phyloP scores from a whole-genome alignment of 305 asterid species.

The Fraxinus floribunda region DNA sequence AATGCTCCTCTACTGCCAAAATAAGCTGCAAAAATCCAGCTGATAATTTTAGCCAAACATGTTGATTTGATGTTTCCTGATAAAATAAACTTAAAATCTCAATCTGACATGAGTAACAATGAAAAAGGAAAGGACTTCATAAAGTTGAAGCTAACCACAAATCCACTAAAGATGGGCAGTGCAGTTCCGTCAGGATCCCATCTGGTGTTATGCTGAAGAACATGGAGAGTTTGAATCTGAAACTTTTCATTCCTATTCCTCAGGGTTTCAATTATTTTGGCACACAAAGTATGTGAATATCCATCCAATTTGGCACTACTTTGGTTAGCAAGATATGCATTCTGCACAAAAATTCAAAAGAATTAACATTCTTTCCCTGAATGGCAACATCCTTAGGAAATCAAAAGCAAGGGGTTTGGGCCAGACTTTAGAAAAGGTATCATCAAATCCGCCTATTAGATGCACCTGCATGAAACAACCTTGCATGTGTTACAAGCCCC shows the following conservation, averaged over 20 bases:
- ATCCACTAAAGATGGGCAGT: constrained; percentile 77
- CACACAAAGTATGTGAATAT: constrained; percentile 77
- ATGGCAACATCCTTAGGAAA: constrained; percentile 24
- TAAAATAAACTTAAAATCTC: constrained; percentile 11
- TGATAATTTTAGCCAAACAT: not conserved
- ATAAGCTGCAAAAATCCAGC: not conserved
- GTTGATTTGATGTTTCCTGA: not conserved
- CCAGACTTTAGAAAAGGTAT: constrained; percentile 61
- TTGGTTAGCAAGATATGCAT: constrained; percentile 27
- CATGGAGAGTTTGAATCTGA: constrained; percentile 72
- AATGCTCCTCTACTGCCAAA: not conserved
- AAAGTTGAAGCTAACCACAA: constrained; percentile 58
- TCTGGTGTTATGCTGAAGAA: constrained; percentile 75
- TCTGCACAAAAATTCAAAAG: constrained; percentile 53
- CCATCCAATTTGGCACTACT: constrained; percentile 40
- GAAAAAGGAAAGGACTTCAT: constrained; percentile 13
- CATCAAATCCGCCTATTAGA: constrained; percentile 82
- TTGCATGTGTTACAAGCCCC: constrained; percentile 21
- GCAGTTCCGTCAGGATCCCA: constrained; percentile 70
- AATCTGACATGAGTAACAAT: not conserved
- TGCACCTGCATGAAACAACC: constrained; percentile 69
- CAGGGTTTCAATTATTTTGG: constrained; percentile 64
- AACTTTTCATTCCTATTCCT: constrained; percentile 56
- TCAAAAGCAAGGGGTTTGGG: constrained; percentile 32
- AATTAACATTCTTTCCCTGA: constrained; percentile 23